These are phyloP conservation scores for Cercospora zeae-maydis DNA, from an alignment of 2,329 filamentous ascomycete genomes.

Conservation along the genomic window DNA sequence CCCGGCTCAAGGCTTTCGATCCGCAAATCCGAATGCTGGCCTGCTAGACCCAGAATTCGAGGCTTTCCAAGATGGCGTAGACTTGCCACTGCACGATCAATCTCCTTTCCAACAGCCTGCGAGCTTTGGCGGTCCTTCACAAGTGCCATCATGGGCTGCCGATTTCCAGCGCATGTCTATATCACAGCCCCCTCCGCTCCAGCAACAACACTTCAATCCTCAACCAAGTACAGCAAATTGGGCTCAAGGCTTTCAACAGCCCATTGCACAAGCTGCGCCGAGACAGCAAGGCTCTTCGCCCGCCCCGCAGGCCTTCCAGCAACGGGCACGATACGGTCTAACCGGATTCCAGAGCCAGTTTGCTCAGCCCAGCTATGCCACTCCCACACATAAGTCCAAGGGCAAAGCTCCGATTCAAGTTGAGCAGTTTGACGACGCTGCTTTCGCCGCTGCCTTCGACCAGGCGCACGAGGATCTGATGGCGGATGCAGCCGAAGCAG, in stretches of 20 bases:
- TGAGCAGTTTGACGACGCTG: slow-evolving; percentile 52
- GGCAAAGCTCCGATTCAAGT: slow-evolving; percentile 35
- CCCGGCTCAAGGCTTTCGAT: slow-evolving; percentile 57
- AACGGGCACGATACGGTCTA: slow-evolving; percentile 31
- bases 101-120: slow-evolving; percentile 38
- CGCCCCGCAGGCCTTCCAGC: slow-evolving; percentile 34
- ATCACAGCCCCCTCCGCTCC: slow-evolving; percentile 39
- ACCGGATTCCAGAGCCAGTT: slow-evolving; percentile 31
- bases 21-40: slow-evolving; percentile 52
- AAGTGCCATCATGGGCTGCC: slow-evolving; percentile 45
- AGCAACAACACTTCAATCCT: slow-evolving; percentile 47
- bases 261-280: slow-evolving; percentile 38
- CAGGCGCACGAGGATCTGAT: slow-evolving; percentile 44
- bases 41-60: slow-evolving; percentile 65
- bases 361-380: slow-evolving; percentile 23
- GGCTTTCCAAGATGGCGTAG: slow-evolving; percentile 59
- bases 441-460: slow-evolving; percentile 55
- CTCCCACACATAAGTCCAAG: slow-evolving; percentile 24
- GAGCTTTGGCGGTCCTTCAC: slow-evolving; percentile 27
- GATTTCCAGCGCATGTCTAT: slow-evolving; percentile 51
- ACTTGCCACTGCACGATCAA: slow-evolving; percentile 40
- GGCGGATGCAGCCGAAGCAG: slow-evolving; percentile 22
- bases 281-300: slow-evolving; percentile 28
- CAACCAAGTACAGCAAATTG: slow-evolving; percentile 38
- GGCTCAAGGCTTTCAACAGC: slow-evolving; percentile 59